Conservation (phyloP, 2,329 filamentous ascomycete species). For the Decorospora gaudefroyi region DNA sequence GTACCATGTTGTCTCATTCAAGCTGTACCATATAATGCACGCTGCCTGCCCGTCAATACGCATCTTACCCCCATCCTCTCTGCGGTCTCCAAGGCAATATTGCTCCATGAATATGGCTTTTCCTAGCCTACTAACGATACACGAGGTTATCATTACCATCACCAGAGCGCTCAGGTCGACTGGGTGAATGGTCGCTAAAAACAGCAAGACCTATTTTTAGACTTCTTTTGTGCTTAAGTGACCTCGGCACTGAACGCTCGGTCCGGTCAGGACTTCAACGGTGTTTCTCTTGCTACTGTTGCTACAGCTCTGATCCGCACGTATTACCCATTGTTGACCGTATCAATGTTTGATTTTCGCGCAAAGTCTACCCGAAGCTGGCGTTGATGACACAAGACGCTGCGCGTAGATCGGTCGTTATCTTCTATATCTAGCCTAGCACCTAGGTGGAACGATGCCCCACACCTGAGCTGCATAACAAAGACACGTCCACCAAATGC, state of each 20-base stretch:
- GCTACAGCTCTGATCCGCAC: conserved; percentile 8
- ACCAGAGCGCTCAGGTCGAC: too few species aligned
- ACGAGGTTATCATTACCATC: too few species aligned
- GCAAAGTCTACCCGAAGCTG: conserved; percentile 2
- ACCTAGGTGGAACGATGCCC: conserved; percentile 5
- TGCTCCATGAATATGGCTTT: too few species aligned
- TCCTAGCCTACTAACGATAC: background rate
- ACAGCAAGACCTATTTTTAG: too few species aligned
- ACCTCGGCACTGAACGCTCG: too few species aligned
- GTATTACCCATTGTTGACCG: conserved; percentile 5
- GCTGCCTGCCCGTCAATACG: conserved; percentile 12
- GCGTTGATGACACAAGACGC: conserved; percentile 14
- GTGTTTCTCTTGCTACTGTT: background rate
- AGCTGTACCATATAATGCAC: conserved; percentile 29
- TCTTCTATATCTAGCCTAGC: conserved; percentile 5
- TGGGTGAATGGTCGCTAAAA: too few species aligned
- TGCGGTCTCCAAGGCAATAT: background rate
- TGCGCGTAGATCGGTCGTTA: conserved; percentile 17
- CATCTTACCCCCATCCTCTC: background rate
- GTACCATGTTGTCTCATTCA: conserved; percentile 12
- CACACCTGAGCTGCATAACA: conserved; percentile 4
- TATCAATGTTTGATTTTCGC: background rate
- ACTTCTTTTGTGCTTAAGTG: too few species aligned
- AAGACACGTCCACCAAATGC: background rate
- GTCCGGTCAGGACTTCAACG: too few species aligned